Percentiles rank a stretch among this genome's conserved stretches.
phyloP scores from a whole-genome alignment of 1,284 basidiomycete genomes.

The Apiotrichum siamense region DNA sequence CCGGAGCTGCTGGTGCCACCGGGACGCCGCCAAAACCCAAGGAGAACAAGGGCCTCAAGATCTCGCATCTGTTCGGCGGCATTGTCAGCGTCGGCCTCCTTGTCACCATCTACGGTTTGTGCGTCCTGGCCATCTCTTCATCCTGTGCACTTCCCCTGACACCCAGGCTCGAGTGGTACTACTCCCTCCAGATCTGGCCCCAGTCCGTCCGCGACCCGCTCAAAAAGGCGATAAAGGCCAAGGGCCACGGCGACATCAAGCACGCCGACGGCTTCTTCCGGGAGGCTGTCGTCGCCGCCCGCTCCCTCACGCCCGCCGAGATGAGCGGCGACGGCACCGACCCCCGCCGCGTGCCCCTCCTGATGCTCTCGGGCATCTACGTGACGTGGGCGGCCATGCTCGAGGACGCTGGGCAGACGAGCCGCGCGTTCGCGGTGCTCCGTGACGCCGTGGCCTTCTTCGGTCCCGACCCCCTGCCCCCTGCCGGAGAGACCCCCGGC shows the following conservation, averaged over 20 bases:
- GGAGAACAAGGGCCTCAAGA: conserved; percentile 14
- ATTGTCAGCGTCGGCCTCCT: conserved; percentile 40
- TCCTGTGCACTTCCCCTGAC: background rate
- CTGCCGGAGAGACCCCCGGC: too few species aligned
- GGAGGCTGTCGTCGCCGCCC: conserved; percentile 33
- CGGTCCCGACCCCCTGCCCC: conserved; percentile 25
- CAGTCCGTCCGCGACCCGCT: conserved; percentile 39
- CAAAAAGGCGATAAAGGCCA: conserved; percentile 40
- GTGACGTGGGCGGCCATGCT: conserved; percentile 37
- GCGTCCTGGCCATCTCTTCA: conserved; percentile 9
- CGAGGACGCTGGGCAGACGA: conserved; percentile 31
- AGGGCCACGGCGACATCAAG: conserved; percentile 35
- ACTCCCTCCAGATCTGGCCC: conserved; percentile 44
- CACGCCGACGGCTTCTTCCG: conserved; percentile 38
- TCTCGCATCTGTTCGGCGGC: conserved; percentile 38
- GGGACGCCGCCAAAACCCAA: too few species aligned
- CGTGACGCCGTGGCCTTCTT: conserved; percentile 33
- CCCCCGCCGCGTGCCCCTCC: conserved; percentile 38
- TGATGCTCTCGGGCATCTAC: conserved; percentile 45
- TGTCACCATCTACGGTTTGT: conserved; percentile 46
- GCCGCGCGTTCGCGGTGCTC: conserved; percentile 31
- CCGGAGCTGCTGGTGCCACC: too few species aligned
- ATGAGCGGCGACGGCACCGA: too few species aligned
- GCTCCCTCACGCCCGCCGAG: conserved; percentile 23
- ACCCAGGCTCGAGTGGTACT: conserved; percentile 45